Base-by-base conservation (phyloP, 805 yeast genomes). In the Ogataea minuta region DNA sequence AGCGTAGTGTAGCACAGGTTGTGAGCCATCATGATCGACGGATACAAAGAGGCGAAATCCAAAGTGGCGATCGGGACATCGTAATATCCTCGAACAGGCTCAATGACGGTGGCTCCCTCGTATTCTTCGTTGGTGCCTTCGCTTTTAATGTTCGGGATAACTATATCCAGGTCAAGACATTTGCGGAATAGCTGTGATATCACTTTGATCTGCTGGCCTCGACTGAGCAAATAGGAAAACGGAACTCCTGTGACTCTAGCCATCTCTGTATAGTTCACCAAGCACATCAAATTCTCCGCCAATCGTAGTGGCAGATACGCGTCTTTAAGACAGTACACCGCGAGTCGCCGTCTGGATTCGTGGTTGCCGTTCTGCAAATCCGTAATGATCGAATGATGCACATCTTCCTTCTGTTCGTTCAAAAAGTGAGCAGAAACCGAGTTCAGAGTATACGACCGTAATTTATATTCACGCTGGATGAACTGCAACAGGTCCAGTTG, bases 201-300 rank as follows among this genome's bases (percentile, higher is more conserved):
- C 56, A 93, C 99, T 62, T 93, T 93, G 62, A 93, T 91, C 64
- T 95, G 99, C 67, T 93, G 99, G 27, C 99, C 99, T 58, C 99
- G 76, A 11, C 95, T 62, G 30, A 93, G 67, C 45, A 93, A 71
- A 57, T 80, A 91, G 1, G 96, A 84, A 55, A 93, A 88, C 0
- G 99, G 99, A 9, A 93, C 98, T 49, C 99, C 99, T 0, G 99
- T 93, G 19, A 93, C 99, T 68, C 99, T 82, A 2, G 99, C 97
- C 99, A 93, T 93, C 65, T 93, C 99, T 0, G 97, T 91, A 64
- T 93, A 93, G 57, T 93, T 93, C 45, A 95, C 95, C 45, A 93
- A 70, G 53, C 97, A 89, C 99, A 93, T 95, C 38, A 93, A 72
- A 55, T 91, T 95, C 48, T 91, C 97, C 53, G 90, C 64, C 25